Evolutionary conservation across 768 basidiomycete genomes (phyloP), one percentile per base, ranked within the genome.

Genomic region (Pleurotus eryngii): DNA sequence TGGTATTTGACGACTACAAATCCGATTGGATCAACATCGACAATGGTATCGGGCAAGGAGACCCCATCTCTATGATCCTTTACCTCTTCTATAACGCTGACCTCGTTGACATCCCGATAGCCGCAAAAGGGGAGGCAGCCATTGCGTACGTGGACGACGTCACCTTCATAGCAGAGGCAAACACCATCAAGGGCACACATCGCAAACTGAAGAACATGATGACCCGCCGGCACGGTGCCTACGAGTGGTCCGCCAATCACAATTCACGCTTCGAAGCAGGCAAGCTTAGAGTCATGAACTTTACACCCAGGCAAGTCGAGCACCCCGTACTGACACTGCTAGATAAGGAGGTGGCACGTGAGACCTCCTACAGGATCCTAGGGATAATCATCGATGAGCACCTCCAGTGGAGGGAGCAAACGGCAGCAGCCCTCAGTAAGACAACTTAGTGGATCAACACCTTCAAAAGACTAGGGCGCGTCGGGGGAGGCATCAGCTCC

Each of bases 221-320:
- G 17, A 17, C 17, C 12, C 39, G 17, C 14, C 2, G 14, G 39
- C 12, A 42, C 17, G 39, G 39, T n/a, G 39, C 14, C 12, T 42
- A 42, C 39, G 17, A 42, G 39, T 42, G 39, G 39, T 42, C 39
- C 12, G 14, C 12, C 17, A 17, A 42, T 12, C 39, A 42, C 17
- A 42, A 42, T 17, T 42, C 39, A 42, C 3, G 39, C 39, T 42
- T 42, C 17, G 39, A 42, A 17, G 17, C 39, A 42, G 39, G 39
- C 14, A 42, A 42, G 17, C 39, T 42, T 2, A 47, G 59, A 1
- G 60, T 68, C 1, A 59, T 69, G 4, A 30, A 55, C 43, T 43
- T 59, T 15, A 42, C 39, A 2, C 39, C 39, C 12, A 42, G 17
- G 14, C 39, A 12, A 12, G 17, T 12, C 14, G 17, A 42, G 39